Base-by-base conservation (phyloP, 306 rosid genomes). In the Castanea sativa region DNA sequence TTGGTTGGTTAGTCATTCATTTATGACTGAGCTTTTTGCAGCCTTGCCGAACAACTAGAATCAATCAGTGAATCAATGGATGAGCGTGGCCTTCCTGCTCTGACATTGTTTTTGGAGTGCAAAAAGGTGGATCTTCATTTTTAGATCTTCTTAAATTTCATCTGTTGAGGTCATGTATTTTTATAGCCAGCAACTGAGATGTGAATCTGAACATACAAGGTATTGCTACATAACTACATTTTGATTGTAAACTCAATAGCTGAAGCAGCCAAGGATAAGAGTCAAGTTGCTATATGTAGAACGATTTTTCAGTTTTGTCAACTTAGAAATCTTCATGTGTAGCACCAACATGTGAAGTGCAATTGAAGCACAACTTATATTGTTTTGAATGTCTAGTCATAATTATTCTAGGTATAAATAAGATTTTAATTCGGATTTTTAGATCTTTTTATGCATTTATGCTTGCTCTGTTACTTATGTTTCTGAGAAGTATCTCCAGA, bases 31-130 rank as follows among this genome's bases (percentile, higher is more conserved):
- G 70, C 71, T 78, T 81, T 74, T 85, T 88, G 86, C 91, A 95
- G 99, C 83, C 98, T 95, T 71, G 79, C 97, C 3, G 98, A 95
- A 85, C 98, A 93, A 88, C 93, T 95, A 79, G 94, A 91, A 83
- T 91, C 98, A 72, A 89, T 95, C 79, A 76, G 58, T 30, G 87
- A 86, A 73, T 91, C 99, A 49, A 43, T 95, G 82, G 96, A 91
- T 82, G 88, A 86, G 69, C 33, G 69, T 76, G 96, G 87, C 71
- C 76, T 74, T 72, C 82, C 91, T 72, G 86, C 98, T 73, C 91
- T 95, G 75, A 61, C 81, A 16, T 75, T 72, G 55, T 95, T 95
- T 86, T 81, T 95, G 84, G 98, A 93, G 77, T 86, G 91, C 87
- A 93, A 90, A 90, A 87, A 84, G 98, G 99, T 92, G 72, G 41